Conservation (phyloP, 2,329 filamentous ascomycete genomes). For the Zymoseptoria ardabiliae region DNA sequence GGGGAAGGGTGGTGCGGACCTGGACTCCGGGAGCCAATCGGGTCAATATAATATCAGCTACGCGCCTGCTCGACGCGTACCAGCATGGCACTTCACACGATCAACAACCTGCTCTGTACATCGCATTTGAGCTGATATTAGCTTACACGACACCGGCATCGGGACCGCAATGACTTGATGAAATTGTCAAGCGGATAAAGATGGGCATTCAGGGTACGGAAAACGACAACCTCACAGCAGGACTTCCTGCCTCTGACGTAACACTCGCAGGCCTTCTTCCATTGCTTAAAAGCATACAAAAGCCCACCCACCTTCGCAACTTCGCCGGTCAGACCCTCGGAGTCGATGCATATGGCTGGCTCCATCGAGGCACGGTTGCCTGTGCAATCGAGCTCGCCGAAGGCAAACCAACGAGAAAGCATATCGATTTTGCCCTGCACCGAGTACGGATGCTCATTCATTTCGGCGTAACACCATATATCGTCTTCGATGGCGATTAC, state of each 20-base stretch:
- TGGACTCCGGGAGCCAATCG: background rate
- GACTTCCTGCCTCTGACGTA: conserved; percentile 1
- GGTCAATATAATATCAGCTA: background rate
- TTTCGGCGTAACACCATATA: conserved; percentile 87
- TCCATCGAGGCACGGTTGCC: conserved; percentile 83
- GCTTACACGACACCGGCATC: background rate
- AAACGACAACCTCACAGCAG: background rate
- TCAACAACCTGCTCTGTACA: background rate
- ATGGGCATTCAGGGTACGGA: conserved; percentile 34
- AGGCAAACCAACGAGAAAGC: conserved; percentile 82
- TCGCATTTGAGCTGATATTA: background rate
- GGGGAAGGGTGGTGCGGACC: background rate
- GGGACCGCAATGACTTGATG: background rate
- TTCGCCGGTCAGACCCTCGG: conserved; percentile 82
- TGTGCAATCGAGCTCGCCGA: conserved; percentile 88
- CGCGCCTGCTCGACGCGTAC: conserved; percentile 1
- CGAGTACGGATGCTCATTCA: conserved; percentile 90
- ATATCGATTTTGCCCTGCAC: conserved; percentile 78
- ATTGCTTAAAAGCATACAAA: conserved; percentile 92
- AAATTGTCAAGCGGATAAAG: background rate
- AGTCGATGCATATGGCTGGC: conserved; percentile 97
- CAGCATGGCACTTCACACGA: background rate
- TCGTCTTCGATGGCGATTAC: conserved; percentile 94
- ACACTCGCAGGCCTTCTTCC: conserved; percentile 66
- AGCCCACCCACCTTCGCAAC: conserved; percentile 76